These are phyloP conservation scores for Rubus parviflorus DNA, from an alignment of 306 rosid species.

Conservation along the genomic window DNA sequence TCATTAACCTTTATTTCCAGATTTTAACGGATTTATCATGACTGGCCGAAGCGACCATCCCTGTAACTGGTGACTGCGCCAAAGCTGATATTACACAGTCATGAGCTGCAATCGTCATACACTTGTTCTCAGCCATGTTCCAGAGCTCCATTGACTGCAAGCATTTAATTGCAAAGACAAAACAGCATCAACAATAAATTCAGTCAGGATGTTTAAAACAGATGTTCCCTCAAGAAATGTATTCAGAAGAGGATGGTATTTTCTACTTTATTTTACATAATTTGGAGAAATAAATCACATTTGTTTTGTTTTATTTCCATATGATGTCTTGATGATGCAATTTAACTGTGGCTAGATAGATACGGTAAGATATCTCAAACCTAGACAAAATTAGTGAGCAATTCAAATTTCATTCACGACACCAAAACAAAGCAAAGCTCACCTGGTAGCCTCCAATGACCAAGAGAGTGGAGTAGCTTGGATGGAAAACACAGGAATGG, in stretches of 20 bases:
- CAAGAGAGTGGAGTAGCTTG: slow-evolving; percentile 77
- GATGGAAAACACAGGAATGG: slow-evolving; percentile 83
- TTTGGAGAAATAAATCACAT: background rate
- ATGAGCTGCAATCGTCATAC: slow-evolving; percentile 76
- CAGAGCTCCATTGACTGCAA: slow-evolving; percentile 90
- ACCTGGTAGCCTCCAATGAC: slow-evolving; percentile 96
- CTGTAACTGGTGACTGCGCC: slow-evolving; percentile 72
- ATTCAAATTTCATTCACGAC: background rate
- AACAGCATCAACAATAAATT: slow-evolving; percentile 20
- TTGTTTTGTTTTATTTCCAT: background rate
- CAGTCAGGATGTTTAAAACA: background rate
- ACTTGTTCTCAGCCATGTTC: slow-evolving; percentile 76
- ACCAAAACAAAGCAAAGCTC: slow-evolving; percentile 24
- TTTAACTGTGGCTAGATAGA: background rate
- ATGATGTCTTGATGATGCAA: background rate
- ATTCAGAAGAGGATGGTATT: background rate
- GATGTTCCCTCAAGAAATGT: background rate
- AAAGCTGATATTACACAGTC: slow-evolving; percentile 78
- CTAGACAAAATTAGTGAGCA: background rate
- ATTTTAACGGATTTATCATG: slow-evolving; percentile 85
- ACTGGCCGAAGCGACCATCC: slow-evolving; percentile 93
- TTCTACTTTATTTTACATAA: background rate
- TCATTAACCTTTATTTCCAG: slow-evolving; percentile 56
- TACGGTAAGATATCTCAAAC: background rate
- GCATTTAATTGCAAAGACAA: slow-evolving; percentile 11